Percentiles rank a stretch among this genome's conserved stretches.
These are phyloP conservation scores for Pseudotulostoma volvatum DNA, from an alignment of 495 filamentous ascomycete genomes.

Conservation along the genomic window DNA sequence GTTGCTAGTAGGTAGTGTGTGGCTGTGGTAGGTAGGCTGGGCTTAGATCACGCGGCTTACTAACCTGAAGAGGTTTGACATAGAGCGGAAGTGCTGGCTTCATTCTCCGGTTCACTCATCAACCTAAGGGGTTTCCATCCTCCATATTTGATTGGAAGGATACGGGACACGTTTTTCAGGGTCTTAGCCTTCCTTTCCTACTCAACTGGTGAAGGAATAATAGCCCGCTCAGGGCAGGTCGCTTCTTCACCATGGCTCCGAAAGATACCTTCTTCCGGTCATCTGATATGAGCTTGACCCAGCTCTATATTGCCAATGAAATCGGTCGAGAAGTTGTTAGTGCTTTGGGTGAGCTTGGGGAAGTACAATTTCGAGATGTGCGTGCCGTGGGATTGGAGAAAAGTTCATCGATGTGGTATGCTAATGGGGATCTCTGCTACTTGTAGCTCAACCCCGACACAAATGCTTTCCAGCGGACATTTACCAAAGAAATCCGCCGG, in stretches of 20 bases:
- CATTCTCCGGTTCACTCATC: no score
- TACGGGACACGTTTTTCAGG: no score
- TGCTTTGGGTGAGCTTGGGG: conserved; percentile 84
- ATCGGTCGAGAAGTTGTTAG: conserved; percentile 96
- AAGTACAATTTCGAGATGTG: conserved; percentile 96
- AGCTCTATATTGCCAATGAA: conserved; percentile 97
- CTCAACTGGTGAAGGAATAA: background rate
- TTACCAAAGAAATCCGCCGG: conserved; percentile 90
- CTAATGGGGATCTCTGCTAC: conserved; percentile 4
- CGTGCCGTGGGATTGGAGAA: no score
- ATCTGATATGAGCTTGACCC: conserved; percentile 98
- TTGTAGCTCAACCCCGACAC: conserved; percentile 75
- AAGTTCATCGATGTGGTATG: no score
- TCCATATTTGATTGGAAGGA: no score
- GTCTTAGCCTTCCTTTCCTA: no score
- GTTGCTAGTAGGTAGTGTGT: no score
- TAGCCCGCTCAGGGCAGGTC: background rate
- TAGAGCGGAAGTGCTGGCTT: no score
- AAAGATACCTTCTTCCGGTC: conserved; percentile 97
- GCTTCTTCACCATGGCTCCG: conserved; percentile 27
- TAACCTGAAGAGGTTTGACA: no score
- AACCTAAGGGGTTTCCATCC: no score
- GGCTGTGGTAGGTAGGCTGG: no score
- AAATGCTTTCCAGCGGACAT: conserved; percentile 89
- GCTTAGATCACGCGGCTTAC: no score